phyloP scores from a whole-genome alignment of 2,329 filamentous ascomycete species.

The Lasiodiplodia theobromae region DNA sequence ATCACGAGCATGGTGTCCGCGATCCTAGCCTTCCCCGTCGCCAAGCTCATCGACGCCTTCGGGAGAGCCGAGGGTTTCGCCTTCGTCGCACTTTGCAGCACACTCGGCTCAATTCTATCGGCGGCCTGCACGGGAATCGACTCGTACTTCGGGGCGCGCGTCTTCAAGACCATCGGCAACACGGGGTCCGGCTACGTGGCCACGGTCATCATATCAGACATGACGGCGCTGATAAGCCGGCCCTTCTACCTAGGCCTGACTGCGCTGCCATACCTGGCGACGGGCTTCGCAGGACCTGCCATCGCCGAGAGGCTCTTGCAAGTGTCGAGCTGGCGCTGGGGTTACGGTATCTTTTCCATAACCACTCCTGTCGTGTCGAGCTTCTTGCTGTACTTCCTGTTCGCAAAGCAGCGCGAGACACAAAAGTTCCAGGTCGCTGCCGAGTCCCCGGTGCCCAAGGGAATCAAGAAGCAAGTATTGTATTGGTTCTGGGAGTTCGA shows the following conservation, averaged over 20 bases:
- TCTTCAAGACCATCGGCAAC: constrained; percentile 1
- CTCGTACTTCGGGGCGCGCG: not conserved
- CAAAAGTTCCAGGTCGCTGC: not conserved
- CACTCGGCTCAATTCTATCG: not conserved
- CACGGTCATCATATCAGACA: constrained; percentile 72
- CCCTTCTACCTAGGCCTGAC: constrained; percentile 69
- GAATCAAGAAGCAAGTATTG: not conserved
- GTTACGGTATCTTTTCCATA: constrained; percentile 71
- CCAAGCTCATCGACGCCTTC: not conserved
- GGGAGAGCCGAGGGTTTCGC: not conserved
- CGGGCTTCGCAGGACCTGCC: constrained; percentile 67
- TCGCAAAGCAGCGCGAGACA: not conserved
- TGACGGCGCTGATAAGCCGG: constrained; percentile 69
- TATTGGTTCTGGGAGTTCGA: not conserved
- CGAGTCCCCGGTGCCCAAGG: not conserved
- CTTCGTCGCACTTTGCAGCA: not conserved
- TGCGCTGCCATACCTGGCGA: constrained; percentile 70
- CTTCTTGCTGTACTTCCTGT: constrained; percentile 50
- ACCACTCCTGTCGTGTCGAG: constrained; percentile 66
- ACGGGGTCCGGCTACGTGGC: constrained; percentile 58
- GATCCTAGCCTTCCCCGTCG: not conserved
- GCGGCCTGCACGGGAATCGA: not conserved
- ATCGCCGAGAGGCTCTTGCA: constrained; percentile 62
- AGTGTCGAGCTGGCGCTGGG: constrained; percentile 68
- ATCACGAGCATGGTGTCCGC: not conserved